Conservation (phyloP, 176 grass and related monocot genomes). For the Oryza glumipatula region DNA sequence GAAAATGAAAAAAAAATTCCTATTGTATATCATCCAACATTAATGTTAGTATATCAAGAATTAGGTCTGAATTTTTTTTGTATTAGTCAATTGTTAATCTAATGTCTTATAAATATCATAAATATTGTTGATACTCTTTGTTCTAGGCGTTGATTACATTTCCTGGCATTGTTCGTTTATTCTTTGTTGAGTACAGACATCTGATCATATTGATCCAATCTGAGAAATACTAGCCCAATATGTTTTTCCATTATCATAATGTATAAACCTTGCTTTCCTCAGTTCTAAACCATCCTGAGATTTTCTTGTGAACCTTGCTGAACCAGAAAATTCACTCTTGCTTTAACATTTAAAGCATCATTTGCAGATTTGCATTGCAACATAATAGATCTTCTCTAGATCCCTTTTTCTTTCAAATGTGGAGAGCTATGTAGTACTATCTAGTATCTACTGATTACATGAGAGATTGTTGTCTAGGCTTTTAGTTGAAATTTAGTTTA, state of each 20-base stretch:
- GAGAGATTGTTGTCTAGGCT: not conserved
- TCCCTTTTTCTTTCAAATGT: not conserved
- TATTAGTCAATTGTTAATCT: not conserved
- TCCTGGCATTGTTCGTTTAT: not conserved
- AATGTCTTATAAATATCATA: not conserved
- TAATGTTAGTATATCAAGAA: not conserved
- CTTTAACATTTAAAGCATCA: not conserved
- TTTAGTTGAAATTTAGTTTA: not conserved
- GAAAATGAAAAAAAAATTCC: not conserved
- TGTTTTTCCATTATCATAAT: not conserved
- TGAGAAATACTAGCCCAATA: not conserved
- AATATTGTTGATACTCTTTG: not conserved
- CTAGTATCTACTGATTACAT: not conserved
- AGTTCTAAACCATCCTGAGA: not conserved
- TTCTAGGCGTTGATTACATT: not conserved
- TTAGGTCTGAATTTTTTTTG: not conserved
- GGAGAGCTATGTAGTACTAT: not conserved
- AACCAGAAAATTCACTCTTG: not conserved
- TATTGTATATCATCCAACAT: not conserved
- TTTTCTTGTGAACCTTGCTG: not conserved
- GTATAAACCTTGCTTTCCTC: not conserved
- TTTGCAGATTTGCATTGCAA: not conserved
- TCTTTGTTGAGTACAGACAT: not conserved
- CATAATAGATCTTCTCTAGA: not conserved
- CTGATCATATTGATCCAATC: not conserved